A percentile compares a stretch with the other conserved stretches of the same genome.
Evolutionary conservation across 2,329 filamentous ascomycete genomes (phyloP).

Genomic region (Akanthomyces lecanii): DNA sequence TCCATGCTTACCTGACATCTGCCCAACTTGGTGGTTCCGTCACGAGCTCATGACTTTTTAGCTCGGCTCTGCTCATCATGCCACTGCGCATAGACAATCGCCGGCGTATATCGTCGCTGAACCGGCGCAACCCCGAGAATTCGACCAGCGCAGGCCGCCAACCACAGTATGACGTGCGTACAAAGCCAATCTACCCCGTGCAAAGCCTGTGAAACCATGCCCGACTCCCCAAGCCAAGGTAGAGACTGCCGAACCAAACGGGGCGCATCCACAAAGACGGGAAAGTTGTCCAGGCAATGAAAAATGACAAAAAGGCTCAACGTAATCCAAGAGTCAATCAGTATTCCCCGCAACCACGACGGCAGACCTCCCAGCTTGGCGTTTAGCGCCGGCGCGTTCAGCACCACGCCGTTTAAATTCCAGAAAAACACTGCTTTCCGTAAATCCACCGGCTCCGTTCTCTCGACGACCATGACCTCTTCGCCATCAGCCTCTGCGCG

Average conservation of each 20-base stretch:
- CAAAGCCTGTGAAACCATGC: rapidly evolving
- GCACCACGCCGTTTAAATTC: constrained; percentile 42
- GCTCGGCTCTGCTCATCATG: not conserved
- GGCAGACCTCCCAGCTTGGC: constrained; percentile 6
- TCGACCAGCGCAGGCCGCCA: constrained; percentile 15
- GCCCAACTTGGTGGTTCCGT: no score
- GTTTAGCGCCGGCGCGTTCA: constrained; percentile 22
- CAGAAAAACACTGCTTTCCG: constrained; percentile 46
- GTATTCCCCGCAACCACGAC: constrained; percentile 15
- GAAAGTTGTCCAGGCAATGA: constrained; percentile 27
- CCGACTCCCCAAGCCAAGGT: not conserved
- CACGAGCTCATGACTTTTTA: not conserved
- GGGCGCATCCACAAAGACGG: constrained; percentile 25
- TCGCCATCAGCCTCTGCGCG: constrained; percentile 32
- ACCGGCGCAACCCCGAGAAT: constrained; percentile 7
- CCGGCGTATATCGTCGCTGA: constrained; percentile 16
- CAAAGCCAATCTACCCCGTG: not conserved
- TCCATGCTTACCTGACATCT: not conserved
- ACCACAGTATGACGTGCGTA: not conserved
- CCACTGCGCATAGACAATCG: not conserved
- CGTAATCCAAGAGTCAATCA: constrained; percentile 27
- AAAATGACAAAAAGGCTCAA: constrained; percentile 30
- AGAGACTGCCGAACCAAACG: rapidly evolving
- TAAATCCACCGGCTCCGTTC: constrained; percentile 42
- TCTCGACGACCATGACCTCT: constrained; percentile 24